These are phyloP conservation scores for Suillus luteus DNA, from an alignment of 768 basidiomycete genomes.

Conservation along the genomic window DNA sequence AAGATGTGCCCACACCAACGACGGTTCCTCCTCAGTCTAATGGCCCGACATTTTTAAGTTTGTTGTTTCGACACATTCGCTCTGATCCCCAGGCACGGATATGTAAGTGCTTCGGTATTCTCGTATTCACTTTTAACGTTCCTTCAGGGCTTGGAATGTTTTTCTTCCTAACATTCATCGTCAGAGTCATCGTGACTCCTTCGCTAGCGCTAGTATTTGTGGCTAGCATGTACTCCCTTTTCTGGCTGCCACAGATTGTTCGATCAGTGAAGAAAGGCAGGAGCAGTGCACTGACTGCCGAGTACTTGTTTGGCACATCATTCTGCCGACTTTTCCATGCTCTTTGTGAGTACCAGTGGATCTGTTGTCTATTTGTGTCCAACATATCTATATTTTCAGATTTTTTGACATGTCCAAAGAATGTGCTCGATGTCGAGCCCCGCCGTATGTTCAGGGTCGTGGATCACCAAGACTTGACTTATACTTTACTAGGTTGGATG, in stretches of 20 bases:
- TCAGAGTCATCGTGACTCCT: conserved; percentile 72
- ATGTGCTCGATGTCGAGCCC: conserved; percentile 81
- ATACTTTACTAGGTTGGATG: conserved; percentile 56
- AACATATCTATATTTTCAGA: conserved; percentile 47
- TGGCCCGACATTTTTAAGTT: conserved; percentile 40
- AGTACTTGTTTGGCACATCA: conserved; percentile 80
- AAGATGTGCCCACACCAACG: conserved; percentile 25
- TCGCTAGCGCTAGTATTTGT: conserved; percentile 68
- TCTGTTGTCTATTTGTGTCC: conserved; percentile 1
- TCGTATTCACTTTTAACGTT: conserved; percentile 12
- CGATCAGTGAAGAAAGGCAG: conserved; percentile 73
- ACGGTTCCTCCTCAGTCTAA: conserved; percentile 21
- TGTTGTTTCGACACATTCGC: conserved; percentile 59
- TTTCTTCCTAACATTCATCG: conserved; percentile 68
- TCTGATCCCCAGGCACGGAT: conserved; percentile 72
- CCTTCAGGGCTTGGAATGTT: conserved; percentile 64
- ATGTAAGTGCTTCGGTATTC: conserved; percentile 48
- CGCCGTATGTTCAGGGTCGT: conserved; percentile 50
- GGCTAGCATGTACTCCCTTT: conserved; percentile 66
- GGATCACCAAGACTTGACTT: conserved; percentile 5
- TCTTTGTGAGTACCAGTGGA: conserved; percentile 58
- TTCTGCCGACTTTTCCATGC: conserved; percentile 68
- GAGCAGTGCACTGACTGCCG: conserved; percentile 62
- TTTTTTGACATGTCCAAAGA: conserved; percentile 79
- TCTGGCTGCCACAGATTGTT: conserved; percentile 87